Evolutionary conservation across 2,329 filamentous ascomycete genomes (phyloP), one percentile per base, ranked within the genome.

Genomic region (Plenodomus lindquistii): DNA sequence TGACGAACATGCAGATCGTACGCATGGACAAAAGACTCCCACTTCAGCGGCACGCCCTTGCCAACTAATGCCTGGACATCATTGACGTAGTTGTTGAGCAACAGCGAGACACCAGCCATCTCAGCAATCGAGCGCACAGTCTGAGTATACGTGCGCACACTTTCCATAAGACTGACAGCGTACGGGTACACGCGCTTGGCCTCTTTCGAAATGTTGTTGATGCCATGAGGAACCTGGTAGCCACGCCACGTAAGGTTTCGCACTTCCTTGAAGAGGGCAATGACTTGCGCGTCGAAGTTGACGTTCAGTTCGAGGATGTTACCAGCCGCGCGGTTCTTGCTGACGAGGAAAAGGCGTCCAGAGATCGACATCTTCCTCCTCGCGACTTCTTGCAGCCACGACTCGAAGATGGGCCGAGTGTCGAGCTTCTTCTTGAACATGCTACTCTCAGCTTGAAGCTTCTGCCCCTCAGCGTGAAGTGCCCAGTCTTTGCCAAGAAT

Each of bases 181-280:
- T 95, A 99, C 0, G 94, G 94, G 63, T 99, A 99, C 3, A 99
- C 94, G 44, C 94, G 85, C 75, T 97, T 96, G n/a, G 94, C 95
- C 70, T 99, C 94, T 73, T 97, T 99, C 1, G 95, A 96, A 44
- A 96, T 91, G 55, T 91, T 97, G 73, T 88, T 95, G 66, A 99
- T 91, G 13, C 89, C 86, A 72, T 99, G 94, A 8, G 95, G 95
- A 19, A 99, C 90, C 47, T 90, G 87, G 71, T 91, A 99, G 58
- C 91, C 94, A 54, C 96, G 86, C 93, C 94, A 99, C 11, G 91
- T 85, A 37, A 99, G 78, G 67, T 99, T 99, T 35, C 95, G 86
- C 20, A 96, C 96, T 77, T 99, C 94, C 69, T 99, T 99, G 81
- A 99, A 99, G 9, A 99, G 79, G 0, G 93, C 92, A 67, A 99